phyloP scores from a whole-genome alignment of 257 asterid species.

The Salvia rosmarinus region DNA sequence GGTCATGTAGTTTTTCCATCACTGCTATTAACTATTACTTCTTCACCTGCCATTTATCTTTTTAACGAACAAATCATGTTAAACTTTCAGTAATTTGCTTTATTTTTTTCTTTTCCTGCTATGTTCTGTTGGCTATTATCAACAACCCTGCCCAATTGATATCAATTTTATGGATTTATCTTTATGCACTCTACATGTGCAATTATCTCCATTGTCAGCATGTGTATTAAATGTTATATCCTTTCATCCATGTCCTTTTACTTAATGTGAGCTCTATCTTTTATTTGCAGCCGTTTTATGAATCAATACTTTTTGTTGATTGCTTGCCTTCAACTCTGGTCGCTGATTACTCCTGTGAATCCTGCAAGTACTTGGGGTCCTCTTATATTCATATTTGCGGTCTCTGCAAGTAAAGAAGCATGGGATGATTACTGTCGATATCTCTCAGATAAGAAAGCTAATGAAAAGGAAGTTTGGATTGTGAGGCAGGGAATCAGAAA shows the following conservation, averaged over 20 bases:
- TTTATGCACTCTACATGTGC: background rate
- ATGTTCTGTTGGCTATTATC: slow-evolving; percentile 17
- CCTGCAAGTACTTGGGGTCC: slow-evolving; percentile 99
- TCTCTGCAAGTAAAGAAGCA: slow-evolving; percentile 97
- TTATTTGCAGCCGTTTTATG: slow-evolving; percentile 92
- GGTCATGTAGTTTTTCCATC: slow-evolving; percentile 22
- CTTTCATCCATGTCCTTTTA: background rate
- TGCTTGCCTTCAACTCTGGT: slow-evolving; percentile 99
- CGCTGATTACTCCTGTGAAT: slow-evolving; percentile 98
- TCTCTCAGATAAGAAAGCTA: slow-evolving; percentile 95
- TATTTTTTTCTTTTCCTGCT: background rate
- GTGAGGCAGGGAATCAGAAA: slow-evolving; percentile 82
- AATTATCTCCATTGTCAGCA: slow-evolving; percentile 3
- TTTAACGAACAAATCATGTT: background rate
- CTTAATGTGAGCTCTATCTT: slow-evolving; percentile 38
- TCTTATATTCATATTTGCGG: slow-evolving; percentile 94
- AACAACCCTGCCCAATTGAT: background rate
- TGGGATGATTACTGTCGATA: slow-evolving; percentile 99
- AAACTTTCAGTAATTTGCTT: slow-evolving; percentile 2
- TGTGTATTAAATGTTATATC: background rate
- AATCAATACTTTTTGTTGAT: slow-evolving; percentile 98
- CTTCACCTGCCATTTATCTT: background rate
- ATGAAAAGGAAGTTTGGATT: slow-evolving; percentile 96
- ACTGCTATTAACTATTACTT: slow-evolving; percentile 15
- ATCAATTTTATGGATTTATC: background rate